Conservation (phyloP, 768 basidiomycete species). For the Amanita rubescens region DNA sequence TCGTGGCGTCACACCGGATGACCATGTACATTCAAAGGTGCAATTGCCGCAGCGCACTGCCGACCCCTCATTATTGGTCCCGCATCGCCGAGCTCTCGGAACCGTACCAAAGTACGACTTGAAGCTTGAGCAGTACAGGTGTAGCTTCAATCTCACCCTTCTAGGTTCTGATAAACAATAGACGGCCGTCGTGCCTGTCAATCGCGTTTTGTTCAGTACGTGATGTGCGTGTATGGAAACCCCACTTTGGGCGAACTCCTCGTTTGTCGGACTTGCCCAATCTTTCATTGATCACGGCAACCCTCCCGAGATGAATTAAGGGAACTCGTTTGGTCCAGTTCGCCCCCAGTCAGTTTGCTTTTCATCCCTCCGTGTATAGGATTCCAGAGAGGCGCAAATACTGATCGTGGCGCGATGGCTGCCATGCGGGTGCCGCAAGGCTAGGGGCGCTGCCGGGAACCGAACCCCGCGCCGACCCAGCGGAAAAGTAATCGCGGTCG, state of each 20-base stretch:
- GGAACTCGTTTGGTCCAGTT: background rate
- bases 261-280: background rate
- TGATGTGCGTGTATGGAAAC: background rate
- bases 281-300: background rate
- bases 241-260: background rate
- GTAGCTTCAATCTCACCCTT: background rate
- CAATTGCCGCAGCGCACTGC: background rate
- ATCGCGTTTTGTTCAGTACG: background rate
- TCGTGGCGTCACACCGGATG: background rate
- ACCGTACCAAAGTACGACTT: no score
- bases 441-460: conserved; percentile 1
- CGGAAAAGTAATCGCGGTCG: background rate
- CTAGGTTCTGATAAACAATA: background rate
- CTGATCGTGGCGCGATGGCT: background rate
- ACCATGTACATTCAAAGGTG: background rate
- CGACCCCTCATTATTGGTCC: background rate
- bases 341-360: background rate
- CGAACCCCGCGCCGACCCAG: background rate
- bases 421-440: background rate
- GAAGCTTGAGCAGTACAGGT: background rate
- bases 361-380: background rate
- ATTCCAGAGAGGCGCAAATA: background rate
- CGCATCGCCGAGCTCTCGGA: background rate
- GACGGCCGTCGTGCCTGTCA: background rate
- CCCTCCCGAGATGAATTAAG: background rate